Percentiles rank a stretch among this genome's conserved stretches.
phyloP scores from a whole-genome alignment of 208 protist species.

The Angomonas ambiguus region DNA sequence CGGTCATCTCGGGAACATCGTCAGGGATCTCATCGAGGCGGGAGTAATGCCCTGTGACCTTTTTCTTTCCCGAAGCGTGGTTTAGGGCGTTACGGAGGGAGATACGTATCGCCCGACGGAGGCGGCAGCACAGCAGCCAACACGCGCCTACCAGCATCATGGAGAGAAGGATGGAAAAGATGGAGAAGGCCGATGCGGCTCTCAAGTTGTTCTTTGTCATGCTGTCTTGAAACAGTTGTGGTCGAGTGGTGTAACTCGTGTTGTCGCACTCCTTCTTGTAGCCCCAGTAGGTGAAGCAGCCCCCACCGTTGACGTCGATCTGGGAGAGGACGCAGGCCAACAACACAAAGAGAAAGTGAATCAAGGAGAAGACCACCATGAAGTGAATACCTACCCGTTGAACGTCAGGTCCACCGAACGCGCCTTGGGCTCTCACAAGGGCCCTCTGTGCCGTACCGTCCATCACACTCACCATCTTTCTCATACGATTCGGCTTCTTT shows the following conservation, averaged over 20 bases:
- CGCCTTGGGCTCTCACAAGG: conserved; percentile 8
- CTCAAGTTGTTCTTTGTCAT: conserved; percentile 26
- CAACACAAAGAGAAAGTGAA: conserved; percentile 64
- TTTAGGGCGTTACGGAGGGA: conserved; percentile 11
- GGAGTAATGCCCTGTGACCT: neutral
- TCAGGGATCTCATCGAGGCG: neutral
- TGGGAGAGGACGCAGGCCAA: conserved; percentile 61
- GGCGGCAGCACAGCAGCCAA: conserved; percentile 40
- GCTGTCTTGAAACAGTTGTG: conserved; percentile 32
- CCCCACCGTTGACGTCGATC: conserved; percentile 51
- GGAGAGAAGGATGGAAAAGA: conserved; percentile 56
- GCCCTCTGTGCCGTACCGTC: conserved; percentile 11
- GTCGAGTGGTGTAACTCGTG: conserved; percentile 57
- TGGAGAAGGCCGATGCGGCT: conserved; percentile 65
- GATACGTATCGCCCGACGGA: conserved; percentile 18
- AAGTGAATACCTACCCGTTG: conserved; percentile 44
- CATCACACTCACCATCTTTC: conserved; percentile 11
- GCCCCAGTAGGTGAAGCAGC: conserved; percentile 83
- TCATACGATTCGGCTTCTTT: conserved; percentile 2
- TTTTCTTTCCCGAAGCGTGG: conserved; percentile 16
- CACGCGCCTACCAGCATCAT: conserved; percentile 13
- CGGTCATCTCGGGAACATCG: conserved; percentile 2
- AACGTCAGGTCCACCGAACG: conserved; percentile 19
- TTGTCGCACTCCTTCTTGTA: conserved; percentile 62
- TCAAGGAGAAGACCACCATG: conserved; percentile 27